Base-by-base conservation (phyloP, 805 yeast genomes). In the Wickerhamiella sorbophila region DNA sequence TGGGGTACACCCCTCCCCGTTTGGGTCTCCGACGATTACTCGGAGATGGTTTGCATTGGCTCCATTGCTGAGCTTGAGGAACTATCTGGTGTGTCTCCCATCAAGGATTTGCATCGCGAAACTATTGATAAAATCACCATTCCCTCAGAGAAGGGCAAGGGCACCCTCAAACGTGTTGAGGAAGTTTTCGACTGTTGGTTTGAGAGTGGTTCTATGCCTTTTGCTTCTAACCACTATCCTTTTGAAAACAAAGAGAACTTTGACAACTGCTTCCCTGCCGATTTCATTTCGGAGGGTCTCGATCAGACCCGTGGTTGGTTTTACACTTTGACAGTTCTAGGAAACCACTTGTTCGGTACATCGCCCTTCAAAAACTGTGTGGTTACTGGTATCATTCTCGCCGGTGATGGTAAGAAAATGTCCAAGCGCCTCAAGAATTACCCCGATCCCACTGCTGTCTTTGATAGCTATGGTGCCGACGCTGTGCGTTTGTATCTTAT, bases 251-350 rank as follows among this genome's bases (percentile, higher is more conserved):
- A 75, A 59, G 86, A 83, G 14, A 62, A 61, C 38, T 88, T 88
- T 66, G 57, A 66, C 31, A 60, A 72, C 44, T 73, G 82, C 38
- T 93, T 84, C 78, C 98, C 98, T 37, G 99, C 95, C 36, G 88
- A 91, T 64, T 91, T 91, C 65, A 91, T 91, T 56, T 80, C 95
- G 46, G 99, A 91, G 71, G 99, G 99, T 67, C 74, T 91, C 55
- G 99, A 91, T 67, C 99, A 91, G 70, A 91, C 99, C 45, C 84
- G 99, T 75, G 99, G 99, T 61, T 91, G 99, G 99, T 91, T 91
- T 68, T 91, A 91, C 65, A 91, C 98, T 41, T 72, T 91, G 62
- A 79, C 94, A 36, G 95, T 91, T 19, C 72, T 91, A 56, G 98
- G 97, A 62, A 84, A 95, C 44, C 96, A 88, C 55, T 68, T 91